Evolutionary conservation across 192 early-diverging fungal genomes (phyloP), one percentile per base, ranked within the genome.

Genomic region (Entophlyctis luteolus): DNA sequence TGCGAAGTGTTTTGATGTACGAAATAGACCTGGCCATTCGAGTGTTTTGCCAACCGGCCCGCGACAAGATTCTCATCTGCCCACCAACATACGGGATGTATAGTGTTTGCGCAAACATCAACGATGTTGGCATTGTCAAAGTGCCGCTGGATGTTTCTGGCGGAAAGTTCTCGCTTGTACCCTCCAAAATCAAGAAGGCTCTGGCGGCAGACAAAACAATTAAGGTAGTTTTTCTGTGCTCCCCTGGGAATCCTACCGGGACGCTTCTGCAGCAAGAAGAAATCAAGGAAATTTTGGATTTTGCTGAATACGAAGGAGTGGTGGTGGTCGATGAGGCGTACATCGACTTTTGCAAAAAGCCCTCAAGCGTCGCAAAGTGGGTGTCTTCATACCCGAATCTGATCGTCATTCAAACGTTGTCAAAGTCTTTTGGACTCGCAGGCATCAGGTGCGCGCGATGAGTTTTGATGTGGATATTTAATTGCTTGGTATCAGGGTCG

Each of bases 21-120:
- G 8, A 42, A 42, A 42, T n/a, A 42, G 39, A 71, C 29, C 59
- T 71, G 3, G 49, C 60, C n/a, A 71, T 71, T 23, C 32, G 70
- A 2, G 55, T 71, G 27, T 53, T 65, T 36, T 71, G 96, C 77
- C 75, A 82, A 23, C 98, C 98, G 2, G 94, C 86, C 35, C 86
- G 81, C 57, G 98, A 99, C 70, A 88, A 92, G 74, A 86, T 98
- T 53, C 77, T 99, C 28, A 89, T 99, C 63, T 93, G 90, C 3
- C 96, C 96, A 65, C 98, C 98, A 2, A 98, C 96, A 27, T 99
- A 99, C 75, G 98, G 98, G 52, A 99, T 99, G 98, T 99, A 99
- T 80, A 81, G 84, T 22, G 93, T 96, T 18, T 87, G 83, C 45
- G 94, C 95, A 31, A 86, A 91, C 65, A 88, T 95, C 72, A 99